phyloP scores from a whole-genome alignment of 2,329 filamentous ascomycete species.

The Fusarium palustre region DNA sequence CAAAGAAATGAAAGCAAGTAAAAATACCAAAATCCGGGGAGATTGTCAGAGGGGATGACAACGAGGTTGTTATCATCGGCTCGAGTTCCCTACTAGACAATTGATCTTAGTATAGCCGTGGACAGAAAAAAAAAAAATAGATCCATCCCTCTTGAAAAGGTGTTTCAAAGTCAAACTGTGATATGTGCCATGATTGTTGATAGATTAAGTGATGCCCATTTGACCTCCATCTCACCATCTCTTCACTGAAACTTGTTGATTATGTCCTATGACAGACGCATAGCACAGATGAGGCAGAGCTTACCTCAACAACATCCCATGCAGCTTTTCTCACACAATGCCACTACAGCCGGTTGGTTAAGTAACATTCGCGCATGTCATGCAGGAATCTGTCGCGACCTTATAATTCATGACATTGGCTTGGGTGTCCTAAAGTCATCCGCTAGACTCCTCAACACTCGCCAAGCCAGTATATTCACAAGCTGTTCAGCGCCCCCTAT shows the following conservation, averaged over 20 bases:
- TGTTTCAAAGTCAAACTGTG: not conserved
- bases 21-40: conserved; percentile 44
- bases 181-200: not conserved
- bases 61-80: conserved; percentile 37
- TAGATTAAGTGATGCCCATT: not conserved
- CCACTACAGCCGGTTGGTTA: not conserved
- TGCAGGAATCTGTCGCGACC: not conserved
- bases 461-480: not conserved
- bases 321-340: not conserved
- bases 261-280: not conserved
- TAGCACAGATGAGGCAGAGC: too few relatives aligned
- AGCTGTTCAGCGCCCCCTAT: not conserved
- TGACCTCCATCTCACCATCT: not conserved
- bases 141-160: conserved; percentile 43
- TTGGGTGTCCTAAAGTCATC: not conserved
- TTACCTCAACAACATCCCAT: not conserved
- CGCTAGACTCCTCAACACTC: not conserved
- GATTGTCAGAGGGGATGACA: conserved; percentile 44
- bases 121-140: conserved; percentile 37
- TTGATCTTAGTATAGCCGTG: conserved; percentile 44
- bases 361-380: not conserved
- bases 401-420: conserved; percentile 15
- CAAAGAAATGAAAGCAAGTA: conserved; percentile 41
- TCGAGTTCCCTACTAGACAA: conserved; percentile 38
- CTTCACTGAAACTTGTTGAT: not conserved